Base-by-base conservation (phyloP, 1,284 basidiomycete species). In the Neonothopanus nambi region DNA sequence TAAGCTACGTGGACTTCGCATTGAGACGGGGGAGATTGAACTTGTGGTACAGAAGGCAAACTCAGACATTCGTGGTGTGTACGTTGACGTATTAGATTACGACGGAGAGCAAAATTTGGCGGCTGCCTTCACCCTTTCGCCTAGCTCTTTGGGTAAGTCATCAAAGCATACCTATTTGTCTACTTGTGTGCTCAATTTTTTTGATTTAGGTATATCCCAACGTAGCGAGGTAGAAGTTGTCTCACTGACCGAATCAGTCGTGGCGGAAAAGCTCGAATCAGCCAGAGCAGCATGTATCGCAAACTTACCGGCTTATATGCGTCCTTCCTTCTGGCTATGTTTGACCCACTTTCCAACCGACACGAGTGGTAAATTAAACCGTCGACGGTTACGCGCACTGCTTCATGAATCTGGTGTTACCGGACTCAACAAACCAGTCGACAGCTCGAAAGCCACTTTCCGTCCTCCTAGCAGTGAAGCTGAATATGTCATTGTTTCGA, bases 21-120 rank as follows among this genome's bases (percentile, higher is more conserved):
- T 57, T 35, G 52, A 57, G 35, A 45, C 50, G 8, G 52, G 50
- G 6, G 52, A 57, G 44, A 48, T 57, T 24, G 56, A 57, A 28
- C 26, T 28, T 13, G 20, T 42, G 18, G 40, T 42, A 18, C 46
- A 48, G 18, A 48, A 36, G 30, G 33, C 46, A 6, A 36, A 48
- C 37, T 2, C 35, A 7, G 48, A 39, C 20, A 20, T 50, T 20
- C 36, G 30, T 7, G 37, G 15, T 40, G 48, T 50, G 12, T 26
- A 40, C 23, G 48, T 28, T 13, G 48, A 50, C 18, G 36, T 50
- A 20, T 15, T 50, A 7, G 7, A 21, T 39, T 18, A 21, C 15
- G 20, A 38, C 15, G 48, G 24, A 6, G 48, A 50, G 17, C 36
- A 40, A 23, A 12, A 18, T 11, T 5, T 50, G 37, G 39, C 40